Evolutionary conservation across 768 basidiomycete genomes (phyloP).

Genomic region (Pisolithus orientalis): DNA sequence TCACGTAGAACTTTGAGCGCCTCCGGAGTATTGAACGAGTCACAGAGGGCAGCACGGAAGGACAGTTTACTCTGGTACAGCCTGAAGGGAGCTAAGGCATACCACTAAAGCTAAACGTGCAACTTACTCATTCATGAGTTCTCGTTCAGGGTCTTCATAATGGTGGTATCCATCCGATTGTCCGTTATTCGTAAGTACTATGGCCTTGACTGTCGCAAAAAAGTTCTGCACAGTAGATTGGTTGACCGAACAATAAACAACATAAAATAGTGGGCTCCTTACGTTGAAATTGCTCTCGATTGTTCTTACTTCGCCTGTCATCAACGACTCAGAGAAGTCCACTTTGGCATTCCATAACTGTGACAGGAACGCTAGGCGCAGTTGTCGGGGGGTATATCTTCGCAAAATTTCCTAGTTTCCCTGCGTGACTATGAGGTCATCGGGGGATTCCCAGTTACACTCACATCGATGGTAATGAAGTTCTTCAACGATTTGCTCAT

Average conservation of each 20-base stretch:
- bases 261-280: constrained; percentile 21
- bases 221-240: constrained; percentile 63
- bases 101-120: background rate
- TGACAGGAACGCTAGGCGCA: constrained; percentile 85
- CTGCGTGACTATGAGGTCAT: constrained; percentile 3
- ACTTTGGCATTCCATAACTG: constrained; percentile 91
- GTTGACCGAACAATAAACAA: background rate
- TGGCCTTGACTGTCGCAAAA: constrained; percentile 81
- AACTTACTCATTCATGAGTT: constrained; percentile 58
- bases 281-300: constrained; percentile 86
- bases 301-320: constrained; percentile 84
- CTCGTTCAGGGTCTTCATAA: constrained; percentile 60
- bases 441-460: constrained; percentile 17
- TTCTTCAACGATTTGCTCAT: constrained; percentile 99
- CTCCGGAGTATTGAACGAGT: constrained; percentile 93
- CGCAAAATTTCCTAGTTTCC: constrained; percentile 70
- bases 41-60: constrained; percentile 85
- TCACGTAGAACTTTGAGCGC: constrained; percentile 74
- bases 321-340: constrained; percentile 87
- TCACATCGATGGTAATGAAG: constrained; percentile 92
- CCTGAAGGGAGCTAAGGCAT: constrained; percentile 34
- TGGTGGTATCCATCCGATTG: constrained; percentile 57
- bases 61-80: constrained; percentile 65
- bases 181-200: constrained; percentile 47
- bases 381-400: constrained; percentile 77